These are phyloP conservation scores for Eucalyptus guilfoylei DNA, from an alignment of 345 rosid species.

Conservation along the genomic window DNA sequence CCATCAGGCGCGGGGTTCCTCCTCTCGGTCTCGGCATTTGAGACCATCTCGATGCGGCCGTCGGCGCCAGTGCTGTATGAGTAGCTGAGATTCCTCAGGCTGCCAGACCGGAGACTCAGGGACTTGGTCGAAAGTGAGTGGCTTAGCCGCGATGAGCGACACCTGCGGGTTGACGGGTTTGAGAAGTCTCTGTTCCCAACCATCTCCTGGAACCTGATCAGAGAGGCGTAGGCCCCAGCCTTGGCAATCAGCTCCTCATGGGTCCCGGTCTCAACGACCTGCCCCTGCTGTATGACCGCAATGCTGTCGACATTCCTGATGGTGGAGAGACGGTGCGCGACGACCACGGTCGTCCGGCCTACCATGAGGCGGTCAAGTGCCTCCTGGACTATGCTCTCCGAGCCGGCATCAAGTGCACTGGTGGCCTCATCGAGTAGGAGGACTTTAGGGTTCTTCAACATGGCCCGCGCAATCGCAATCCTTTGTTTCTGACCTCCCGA, in stretches of 20 bases:
- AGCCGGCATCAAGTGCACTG: constrained; percentile 96
- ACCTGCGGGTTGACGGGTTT: constrained; percentile 71
- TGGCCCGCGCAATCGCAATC: constrained; percentile 97
- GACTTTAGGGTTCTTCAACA: constrained; percentile 92
- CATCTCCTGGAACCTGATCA: constrained; percentile 94
- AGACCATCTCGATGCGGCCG: constrained; percentile 93
- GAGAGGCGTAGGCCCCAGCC: constrained; percentile 80
- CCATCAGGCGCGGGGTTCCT: constrained; percentile 82
- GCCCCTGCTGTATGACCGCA: constrained; percentile 96
- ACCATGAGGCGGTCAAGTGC: constrained; percentile 96
- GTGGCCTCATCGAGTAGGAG: constrained; percentile 98
- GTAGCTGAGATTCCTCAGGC: constrained; percentile 92
- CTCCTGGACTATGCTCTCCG: constrained; percentile 98
- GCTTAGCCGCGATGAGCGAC: constrained; percentile 86
- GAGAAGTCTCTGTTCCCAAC: constrained; percentile 80
- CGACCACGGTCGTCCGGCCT: constrained; percentile 94
- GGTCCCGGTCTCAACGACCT: constrained; percentile 93
- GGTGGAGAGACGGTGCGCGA: constrained; percentile 97
- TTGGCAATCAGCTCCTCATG: constrained; percentile 84
- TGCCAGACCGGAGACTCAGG: constrained; percentile 90
- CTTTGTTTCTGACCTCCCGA: constrained; percentile 99
- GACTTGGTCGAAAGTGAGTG: constrained; percentile 91
- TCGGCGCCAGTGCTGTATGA: constrained; percentile 97
- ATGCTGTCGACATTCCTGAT: constrained; percentile 88
- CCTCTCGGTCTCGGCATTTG: constrained; percentile 90